Conservation (phyloP, 2,329 filamentous ascomycete genomes). For the Diplodia corticola region DNA sequence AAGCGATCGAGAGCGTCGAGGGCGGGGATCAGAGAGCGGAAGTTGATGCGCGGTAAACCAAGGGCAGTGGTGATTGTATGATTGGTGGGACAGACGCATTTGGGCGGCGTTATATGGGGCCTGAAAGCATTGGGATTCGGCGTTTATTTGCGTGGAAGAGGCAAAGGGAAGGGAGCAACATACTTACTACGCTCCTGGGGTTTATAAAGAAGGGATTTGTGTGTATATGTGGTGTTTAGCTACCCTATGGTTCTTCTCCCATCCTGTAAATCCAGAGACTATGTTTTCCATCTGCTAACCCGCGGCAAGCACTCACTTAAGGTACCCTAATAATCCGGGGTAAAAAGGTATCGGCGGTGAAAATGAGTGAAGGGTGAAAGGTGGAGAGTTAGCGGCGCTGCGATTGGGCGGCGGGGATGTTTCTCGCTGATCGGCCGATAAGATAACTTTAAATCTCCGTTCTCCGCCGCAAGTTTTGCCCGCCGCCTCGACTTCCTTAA, state of each 20-base stretch:
- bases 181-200: background rate
- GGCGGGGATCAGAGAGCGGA: background rate
- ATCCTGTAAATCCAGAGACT: background rate
- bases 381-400: slow-evolving; percentile 24
- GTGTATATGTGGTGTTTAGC: background rate
- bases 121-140: background rate
- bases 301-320: too few relatives aligned
- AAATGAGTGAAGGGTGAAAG: too few relatives aligned
- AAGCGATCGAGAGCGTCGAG: background rate
- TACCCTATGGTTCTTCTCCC: background rate
- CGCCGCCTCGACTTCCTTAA: slow-evolving; percentile 27
- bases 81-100: background rate
- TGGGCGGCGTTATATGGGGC: background rate
- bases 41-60: background rate
- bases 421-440: slow-evolving; percentile 22
- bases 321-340: too few relatives aligned
- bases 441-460: slow-evolving; percentile 27
- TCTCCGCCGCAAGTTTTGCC: slow-evolving; percentile 23
- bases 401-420: slow-evolving; percentile 23
- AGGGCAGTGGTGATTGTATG: background rate
- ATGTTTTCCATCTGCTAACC: background rate
- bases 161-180: background rate
- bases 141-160: background rate
- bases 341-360: too few relatives aligned
- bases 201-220: background rate